Conservation (phyloP, 2,329 filamentous ascomycete genomes). For the Alternaria sp. region DNA sequence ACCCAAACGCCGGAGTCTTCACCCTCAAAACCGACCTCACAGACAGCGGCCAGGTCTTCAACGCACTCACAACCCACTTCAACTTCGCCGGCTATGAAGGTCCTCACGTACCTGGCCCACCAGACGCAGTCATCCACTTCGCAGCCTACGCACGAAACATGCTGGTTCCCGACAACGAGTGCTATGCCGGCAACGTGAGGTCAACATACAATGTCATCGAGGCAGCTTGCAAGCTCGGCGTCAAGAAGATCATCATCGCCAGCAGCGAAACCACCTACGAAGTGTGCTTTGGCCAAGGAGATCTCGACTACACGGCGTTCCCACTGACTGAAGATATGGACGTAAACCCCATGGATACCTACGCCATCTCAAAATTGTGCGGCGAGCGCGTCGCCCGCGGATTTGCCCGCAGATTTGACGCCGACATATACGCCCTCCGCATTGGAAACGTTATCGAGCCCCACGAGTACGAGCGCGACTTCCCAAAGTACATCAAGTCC, state of each 20-base stretch:
- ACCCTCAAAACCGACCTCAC: constrained; percentile 64
- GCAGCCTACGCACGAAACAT: constrained; percentile 65
- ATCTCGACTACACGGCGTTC: constrained; percentile 63
- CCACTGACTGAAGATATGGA: constrained; percentile 66
- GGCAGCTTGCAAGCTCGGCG: constrained; percentile 66
- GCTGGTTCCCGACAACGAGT: constrained; percentile 67
- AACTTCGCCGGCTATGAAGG: constrained; percentile 58
- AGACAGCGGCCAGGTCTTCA: constrained; percentile 62
- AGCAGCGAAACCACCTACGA: constrained; percentile 67
- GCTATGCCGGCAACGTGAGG: constrained; percentile 62
- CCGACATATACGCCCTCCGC: constrained; percentile 66
- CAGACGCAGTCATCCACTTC: constrained; percentile 69
- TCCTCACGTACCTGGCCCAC: constrained; percentile 52
- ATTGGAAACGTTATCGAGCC: constrained; percentile 69
- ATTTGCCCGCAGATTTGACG: constrained; percentile 61
- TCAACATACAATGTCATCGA: constrained; percentile 69
- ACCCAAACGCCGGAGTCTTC: constrained; percentile 54
- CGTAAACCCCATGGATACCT: constrained; percentile 66
- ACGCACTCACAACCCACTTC: constrained; percentile 62
- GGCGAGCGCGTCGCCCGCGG: constrained; percentile 64
- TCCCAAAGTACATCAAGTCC: constrained; percentile 58
- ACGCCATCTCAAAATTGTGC: constrained; percentile 66
- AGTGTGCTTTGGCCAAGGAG: constrained; percentile 66
- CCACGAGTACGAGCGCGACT: constrained; percentile 64
- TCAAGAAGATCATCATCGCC: constrained; percentile 68